These are phyloP conservation scores for Crithidia bombi DNA, from an alignment of 208 protist species.

Conservation along the genomic window DNA sequence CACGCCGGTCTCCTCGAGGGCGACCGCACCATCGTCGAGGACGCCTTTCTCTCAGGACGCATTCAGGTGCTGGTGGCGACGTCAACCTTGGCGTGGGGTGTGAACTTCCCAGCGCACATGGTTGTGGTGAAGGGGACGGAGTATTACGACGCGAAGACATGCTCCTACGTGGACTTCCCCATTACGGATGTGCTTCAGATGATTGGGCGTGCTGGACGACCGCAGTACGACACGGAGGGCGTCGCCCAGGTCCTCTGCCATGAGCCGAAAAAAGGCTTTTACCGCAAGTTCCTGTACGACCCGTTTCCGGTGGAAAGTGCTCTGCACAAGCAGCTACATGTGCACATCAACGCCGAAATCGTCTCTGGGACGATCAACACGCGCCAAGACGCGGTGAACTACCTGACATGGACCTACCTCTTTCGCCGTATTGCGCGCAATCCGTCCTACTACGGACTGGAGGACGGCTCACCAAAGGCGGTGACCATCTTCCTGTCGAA, in stretches of 20 bases:
- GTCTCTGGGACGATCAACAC: conserved; percentile 94
- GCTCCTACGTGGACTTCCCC: conserved; percentile 98
- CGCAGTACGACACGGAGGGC: conserved; percentile 96
- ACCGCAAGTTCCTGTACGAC: conserved; percentile 99
- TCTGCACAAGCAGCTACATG: conserved; percentile 94
- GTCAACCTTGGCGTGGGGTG: conserved; percentile 99
- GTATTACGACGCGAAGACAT: conserved; percentile 98
- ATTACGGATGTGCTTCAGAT: conserved; percentile 99
- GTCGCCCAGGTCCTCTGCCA: conserved; percentile 97
- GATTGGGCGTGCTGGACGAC: conserved; percentile 98
- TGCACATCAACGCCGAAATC: conserved; percentile 99
- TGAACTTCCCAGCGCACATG: conserved; percentile 99
- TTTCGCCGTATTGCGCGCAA: conserved; percentile 97
- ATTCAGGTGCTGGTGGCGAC: conserved; percentile 99
- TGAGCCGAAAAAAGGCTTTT: conserved; percentile 99
- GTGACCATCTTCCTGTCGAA: conserved; percentile 87
- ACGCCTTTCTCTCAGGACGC: conserved; percentile 94
- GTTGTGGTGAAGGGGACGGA: conserved; percentile 99
- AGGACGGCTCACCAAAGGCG: conserved; percentile 88
- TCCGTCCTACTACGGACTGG: conserved; percentile 98
- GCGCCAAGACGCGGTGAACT: conserved; percentile 97
- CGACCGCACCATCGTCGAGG: conserved; percentile 93
- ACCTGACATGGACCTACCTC: conserved; percentile 99
- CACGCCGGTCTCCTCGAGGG: conserved; percentile 96
- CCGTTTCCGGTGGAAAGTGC: conserved; percentile 99